These are phyloP conservation scores for Biscogniauxia marginata DNA, from an alignment of 2,329 filamentous ascomycete genomes.

Conservation along the genomic window DNA sequence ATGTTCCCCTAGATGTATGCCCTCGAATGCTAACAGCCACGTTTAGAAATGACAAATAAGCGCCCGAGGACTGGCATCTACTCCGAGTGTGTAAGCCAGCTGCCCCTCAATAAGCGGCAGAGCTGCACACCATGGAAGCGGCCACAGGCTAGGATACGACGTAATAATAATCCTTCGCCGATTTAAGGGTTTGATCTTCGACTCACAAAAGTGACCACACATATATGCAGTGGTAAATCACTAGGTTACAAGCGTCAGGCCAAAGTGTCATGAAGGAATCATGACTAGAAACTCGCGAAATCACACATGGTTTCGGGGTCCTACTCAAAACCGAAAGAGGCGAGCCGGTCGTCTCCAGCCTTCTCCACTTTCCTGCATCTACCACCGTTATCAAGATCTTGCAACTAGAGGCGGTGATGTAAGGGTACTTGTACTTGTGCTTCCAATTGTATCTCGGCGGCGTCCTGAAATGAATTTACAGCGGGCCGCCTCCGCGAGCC, in stretches of 20 bases:
- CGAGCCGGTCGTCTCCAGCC: not conserved
- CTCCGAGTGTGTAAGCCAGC: not conserved
- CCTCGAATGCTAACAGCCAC: not conserved
- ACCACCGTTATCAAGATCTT: not conserved
- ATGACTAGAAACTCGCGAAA: not conserved
- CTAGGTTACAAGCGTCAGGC: not conserved
- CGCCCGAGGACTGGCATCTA: not conserved
- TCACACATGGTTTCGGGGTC: conserved; percentile 1
- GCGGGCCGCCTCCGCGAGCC: not conserved
- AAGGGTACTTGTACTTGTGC: not conserved
- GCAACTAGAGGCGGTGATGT: not conserved
- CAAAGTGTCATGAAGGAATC: not conserved
- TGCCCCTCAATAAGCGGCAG: not conserved
- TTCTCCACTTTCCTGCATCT: conserved; percentile 1
- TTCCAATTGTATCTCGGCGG: not conserved
- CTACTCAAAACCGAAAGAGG: conserved; percentile 3
- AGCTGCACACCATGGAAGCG: not conserved
- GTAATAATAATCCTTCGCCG: not conserved
- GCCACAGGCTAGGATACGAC: not conserved
- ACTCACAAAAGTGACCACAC: too few species aligned
- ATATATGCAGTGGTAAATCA: too few species aligned
- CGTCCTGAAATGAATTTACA: not conserved
- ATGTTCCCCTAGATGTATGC: not conserved
- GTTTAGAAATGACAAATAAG: not conserved
- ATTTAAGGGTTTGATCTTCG: not conserved